A percentile compares a stretch with the other conserved stretches of the same genome.
These are phyloP conservation scores for Russula sp. DNA, from an alignment of 768 basidiomycete genomes.

Conservation along the genomic window DNA sequence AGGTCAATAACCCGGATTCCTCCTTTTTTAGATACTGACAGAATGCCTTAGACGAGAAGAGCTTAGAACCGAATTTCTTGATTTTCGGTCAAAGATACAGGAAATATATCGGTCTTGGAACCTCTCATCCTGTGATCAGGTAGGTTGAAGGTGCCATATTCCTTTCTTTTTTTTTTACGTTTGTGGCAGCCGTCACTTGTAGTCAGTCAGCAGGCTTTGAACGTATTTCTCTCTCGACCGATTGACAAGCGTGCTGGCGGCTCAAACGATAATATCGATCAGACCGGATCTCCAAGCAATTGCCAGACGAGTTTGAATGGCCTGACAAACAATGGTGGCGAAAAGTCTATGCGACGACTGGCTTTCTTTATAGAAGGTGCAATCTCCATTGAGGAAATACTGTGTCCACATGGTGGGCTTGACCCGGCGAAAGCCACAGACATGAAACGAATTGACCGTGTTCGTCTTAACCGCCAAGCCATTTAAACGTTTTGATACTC, in stretches of 20 bases:
- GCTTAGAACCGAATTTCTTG: conserved; percentile 39
- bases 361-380: conserved; percentile 33
- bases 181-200: conserved; percentile 46
- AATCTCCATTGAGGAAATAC: conserved; percentile 38
- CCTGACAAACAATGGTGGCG: neutral
- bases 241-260: neutral
- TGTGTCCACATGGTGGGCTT: conserved; percentile 55
- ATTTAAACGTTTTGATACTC: neutral
- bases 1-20: conserved; percentile 34
- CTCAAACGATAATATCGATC: neutral
- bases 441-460: conserved; percentile 64
- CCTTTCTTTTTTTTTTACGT: neutral
- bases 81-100: conserved; percentile 45
- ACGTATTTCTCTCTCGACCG: conserved; percentile 31
- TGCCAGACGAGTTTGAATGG: conserved; percentile 2
- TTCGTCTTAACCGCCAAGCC: conserved; percentile 26
- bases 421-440: conserved; percentile 50
- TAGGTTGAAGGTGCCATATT: conserved; percentile 25
- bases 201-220: conserved; percentile 52
- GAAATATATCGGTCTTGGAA: conserved; percentile 61
- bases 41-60: conserved; percentile 35
- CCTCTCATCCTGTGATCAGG: conserved; percentile 40
- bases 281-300: neutral
- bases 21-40: neutral
- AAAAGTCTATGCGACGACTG: neutral